Evolutionary conservation across 2,329 filamentous ascomycete species (phyloP).

Genomic region (Epicoccum sorghinum): DNA sequence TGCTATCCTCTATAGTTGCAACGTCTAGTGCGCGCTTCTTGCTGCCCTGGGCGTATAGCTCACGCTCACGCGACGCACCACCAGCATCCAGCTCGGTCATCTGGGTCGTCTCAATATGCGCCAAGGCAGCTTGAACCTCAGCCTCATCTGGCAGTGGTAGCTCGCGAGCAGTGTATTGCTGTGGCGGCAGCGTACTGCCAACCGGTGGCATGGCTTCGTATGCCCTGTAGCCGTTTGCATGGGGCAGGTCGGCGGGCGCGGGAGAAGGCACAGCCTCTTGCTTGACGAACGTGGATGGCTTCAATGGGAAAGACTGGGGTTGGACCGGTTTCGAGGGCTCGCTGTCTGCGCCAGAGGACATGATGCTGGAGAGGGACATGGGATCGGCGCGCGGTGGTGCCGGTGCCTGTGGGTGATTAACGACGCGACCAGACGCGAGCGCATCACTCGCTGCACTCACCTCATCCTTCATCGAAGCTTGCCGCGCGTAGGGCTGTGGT

Average conservation of each 20-base stretch:
- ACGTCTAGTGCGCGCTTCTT: conserved; percentile 74
- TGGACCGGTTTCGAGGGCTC: conserved; percentile 62
- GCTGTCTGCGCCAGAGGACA: conserved; percentile 80
- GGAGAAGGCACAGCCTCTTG: conserved; percentile 42
- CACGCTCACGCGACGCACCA: conserved; percentile 58
- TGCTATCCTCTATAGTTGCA: conserved; percentile 65
- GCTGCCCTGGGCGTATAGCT: conserved; percentile 59
- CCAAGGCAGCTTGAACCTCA: conserved; percentile 71
- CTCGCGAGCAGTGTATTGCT: conserved; percentile 31
- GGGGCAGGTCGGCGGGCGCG: conserved; percentile 32
- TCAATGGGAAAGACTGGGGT: conserved; percentile 33
- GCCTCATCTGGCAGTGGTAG: conserved; percentile 58
- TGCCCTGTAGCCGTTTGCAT: conserved; percentile 24
- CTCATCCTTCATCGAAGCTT: conserved; percentile 45
- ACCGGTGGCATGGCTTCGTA: conserved; percentile 37
- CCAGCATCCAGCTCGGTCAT: conserved; percentile 63
- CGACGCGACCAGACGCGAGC: conserved; percentile 26
- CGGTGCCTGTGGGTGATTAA: conserved; percentile 51
- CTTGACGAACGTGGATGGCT: conserved; percentile 43
- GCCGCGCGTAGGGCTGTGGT: conserved; percentile 36
- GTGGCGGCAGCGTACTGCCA: conserved; percentile 23
- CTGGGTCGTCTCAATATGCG: conserved; percentile 62
- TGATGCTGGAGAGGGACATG: conserved; percentile 96
- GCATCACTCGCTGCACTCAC: conserved; percentile 27
- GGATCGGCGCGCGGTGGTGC: conserved; percentile 79